Evolutionary conservation across 2,329 filamentous ascomycete genomes (phyloP).

Genomic region (Fusarium subglutinans): DNA sequence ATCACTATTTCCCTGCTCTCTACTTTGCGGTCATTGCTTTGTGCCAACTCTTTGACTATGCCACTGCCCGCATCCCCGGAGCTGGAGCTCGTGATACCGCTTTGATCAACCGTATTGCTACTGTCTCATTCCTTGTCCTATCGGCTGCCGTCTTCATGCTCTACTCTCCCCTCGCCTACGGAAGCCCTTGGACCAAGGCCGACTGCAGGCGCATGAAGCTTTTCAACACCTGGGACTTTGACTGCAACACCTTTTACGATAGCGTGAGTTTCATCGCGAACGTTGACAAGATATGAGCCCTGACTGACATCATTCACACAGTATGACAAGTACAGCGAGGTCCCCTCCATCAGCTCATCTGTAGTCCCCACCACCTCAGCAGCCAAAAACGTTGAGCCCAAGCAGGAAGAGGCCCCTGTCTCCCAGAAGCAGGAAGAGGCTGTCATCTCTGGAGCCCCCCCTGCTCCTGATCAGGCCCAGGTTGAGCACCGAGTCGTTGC

Average conservation of each 20-base stretch:
- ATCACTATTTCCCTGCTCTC: slow-evolving; percentile 97
- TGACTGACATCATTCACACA: slow-evolving; percentile 47
- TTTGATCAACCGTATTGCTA: slow-evolving; percentile 77
- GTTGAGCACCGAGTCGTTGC: slow-evolving; percentile 59
- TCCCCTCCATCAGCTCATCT: slow-evolving; percentile 37
- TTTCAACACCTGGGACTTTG: slow-evolving; percentile 92
- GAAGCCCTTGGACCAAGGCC: slow-evolving; percentile 90
- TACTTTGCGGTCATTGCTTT: slow-evolving; percentile 93
- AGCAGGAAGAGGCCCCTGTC: slow-evolving; percentile 41
- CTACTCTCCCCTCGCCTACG: slow-evolving; percentile 91
- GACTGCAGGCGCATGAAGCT: slow-evolving; percentile 90
- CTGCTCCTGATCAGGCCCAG: slow-evolving; percentile 46
- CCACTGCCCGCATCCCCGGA: slow-evolving; percentile 75
- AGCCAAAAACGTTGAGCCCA: slow-evolving; percentile 35
- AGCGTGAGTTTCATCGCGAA: slow-evolving; percentile 71
- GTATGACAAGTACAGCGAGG: slow-evolving; percentile 59
- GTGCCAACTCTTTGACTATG: slow-evolving; percentile 89
- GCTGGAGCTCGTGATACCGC: slow-evolving; percentile 74
- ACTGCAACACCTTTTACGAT: slow-evolving; percentile 92
- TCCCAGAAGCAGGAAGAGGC: slow-evolving; percentile 44
- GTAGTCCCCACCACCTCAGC: slow-evolving; percentile 44
- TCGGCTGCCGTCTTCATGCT: slow-evolving; percentile 81
- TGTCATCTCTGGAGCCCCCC: slow-evolving; percentile 60
- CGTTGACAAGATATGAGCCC: neutral
- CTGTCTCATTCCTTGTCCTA: slow-evolving; percentile 77